Conservation (phyloP, 2,329 filamentous ascomycete species). For the Calonectria hongkongensis region DNA sequence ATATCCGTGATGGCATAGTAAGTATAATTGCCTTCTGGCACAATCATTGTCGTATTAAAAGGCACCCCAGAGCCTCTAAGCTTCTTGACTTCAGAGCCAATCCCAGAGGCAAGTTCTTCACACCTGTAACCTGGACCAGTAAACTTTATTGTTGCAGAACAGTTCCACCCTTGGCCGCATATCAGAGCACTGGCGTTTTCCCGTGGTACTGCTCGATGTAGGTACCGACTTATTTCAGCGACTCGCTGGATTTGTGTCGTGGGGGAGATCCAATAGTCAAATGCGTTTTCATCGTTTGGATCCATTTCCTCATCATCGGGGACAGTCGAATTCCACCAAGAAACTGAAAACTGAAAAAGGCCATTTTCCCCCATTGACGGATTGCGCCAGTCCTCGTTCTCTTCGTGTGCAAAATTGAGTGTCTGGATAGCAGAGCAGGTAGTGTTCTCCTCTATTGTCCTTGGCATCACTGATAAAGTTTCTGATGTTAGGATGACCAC, state of each 20-base stretch:
- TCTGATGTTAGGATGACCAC: constrained; percentile 40
- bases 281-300: constrained; percentile 7
- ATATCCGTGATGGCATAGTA: constrained; percentile 43
- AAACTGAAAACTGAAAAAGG: not conserved
- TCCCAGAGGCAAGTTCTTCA: constrained; percentile 40
- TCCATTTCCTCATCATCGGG: not conserved
- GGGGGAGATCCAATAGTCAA: constrained; percentile 47
- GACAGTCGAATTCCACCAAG: constrained; percentile 6
- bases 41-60: constrained; percentile 44
- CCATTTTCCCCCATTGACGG: not conserved
- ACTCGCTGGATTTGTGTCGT: constrained; percentile 47
- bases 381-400: not conserved
- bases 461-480: constrained; percentile 31
- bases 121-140: constrained; percentile 49
- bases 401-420: constrained; percentile 30
- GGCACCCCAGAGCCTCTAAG: constrained; percentile 45
- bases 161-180: constrained; percentile 53
- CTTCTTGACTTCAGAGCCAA: constrained; percentile 38
- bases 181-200: constrained; percentile 42
- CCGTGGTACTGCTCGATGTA: constrained; percentile 42
- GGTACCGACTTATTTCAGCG: constrained; percentile 45
- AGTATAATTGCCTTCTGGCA: constrained; percentile 45
- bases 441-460: not conserved
- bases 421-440: constrained; percentile 24
- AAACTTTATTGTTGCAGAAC: constrained; percentile 48